Evolutionary conservation across 371 early-diverging fungal species (phyloP).

Genomic region (Choanephora cucurbitarum): DNA sequence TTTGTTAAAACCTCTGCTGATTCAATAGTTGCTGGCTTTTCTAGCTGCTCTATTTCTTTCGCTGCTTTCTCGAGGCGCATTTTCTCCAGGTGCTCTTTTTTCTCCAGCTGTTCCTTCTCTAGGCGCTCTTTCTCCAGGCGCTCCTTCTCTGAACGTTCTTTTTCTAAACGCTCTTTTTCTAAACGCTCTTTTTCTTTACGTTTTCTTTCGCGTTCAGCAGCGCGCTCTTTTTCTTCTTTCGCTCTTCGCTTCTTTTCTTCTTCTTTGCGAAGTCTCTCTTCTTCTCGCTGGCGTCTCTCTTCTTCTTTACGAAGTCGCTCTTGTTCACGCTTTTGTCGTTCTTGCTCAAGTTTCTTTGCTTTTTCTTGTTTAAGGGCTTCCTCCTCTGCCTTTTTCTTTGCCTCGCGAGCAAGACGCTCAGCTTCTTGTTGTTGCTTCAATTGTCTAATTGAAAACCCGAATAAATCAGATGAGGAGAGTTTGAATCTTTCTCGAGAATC

Average conservation of each 20-base stretch:
- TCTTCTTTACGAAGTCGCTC: conserved; percentile 39
- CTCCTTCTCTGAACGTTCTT: conserved; percentile 10
- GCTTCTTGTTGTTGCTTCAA: conserved; percentile 43
- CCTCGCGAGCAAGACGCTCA: conserved; percentile 42
- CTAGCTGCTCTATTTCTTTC: conserved; percentile 18
- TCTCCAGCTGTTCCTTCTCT: conserved; percentile 14
- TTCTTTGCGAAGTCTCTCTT: conserved; percentile 28
- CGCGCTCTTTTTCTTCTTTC: conserved; percentile 22
- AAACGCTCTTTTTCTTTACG: conserved; percentile 13
- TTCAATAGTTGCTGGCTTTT: not conserved
- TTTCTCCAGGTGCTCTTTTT: conserved; percentile 24
- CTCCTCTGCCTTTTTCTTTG: conserved; percentile 46
- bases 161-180: conserved; percentile 18
- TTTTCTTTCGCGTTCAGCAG: conserved; percentile 18
- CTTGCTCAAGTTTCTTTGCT: conserved; percentile 43
- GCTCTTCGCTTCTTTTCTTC: conserved; percentile 28
- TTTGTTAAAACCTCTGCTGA: not conserved
- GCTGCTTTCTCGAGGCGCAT: conserved; percentile 23
- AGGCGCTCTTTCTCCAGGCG: conserved; percentile 2
- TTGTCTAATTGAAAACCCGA: conserved; percentile 15
- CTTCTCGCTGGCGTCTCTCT: conserved; percentile 40
- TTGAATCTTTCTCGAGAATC: no score
- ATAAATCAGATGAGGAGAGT: no score
- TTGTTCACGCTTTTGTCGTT: conserved; percentile 56
- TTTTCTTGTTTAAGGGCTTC: conserved; percentile 35